Conservation (phyloP, 2,329 filamentous ascomycete species). For the Diaporthe eres region DNA sequence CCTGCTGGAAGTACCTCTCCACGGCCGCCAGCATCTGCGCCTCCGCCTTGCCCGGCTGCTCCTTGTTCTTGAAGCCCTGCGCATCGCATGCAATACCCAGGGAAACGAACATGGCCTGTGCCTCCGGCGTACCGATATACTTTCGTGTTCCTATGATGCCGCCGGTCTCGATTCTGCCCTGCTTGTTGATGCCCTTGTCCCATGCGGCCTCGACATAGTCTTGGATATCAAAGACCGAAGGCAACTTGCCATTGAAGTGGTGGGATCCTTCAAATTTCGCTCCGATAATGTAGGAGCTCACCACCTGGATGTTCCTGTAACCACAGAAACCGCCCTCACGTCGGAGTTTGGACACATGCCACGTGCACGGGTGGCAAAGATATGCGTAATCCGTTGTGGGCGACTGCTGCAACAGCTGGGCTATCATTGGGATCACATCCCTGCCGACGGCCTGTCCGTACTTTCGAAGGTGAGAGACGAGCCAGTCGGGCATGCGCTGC, state of each 20-base stretch:
- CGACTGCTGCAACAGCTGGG: conserved; percentile 76
- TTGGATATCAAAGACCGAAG: conserved; percentile 86
- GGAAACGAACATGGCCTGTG: conserved; percentile 81
- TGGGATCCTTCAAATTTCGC: conserved; percentile 69
- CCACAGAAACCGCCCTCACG: conserved; percentile 93
- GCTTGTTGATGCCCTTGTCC: conserved; percentile 85
- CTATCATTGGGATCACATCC: conserved; percentile 74
- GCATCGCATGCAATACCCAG: conserved; percentile 79
- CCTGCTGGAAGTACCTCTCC: conserved; percentile 80
- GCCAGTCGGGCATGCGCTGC: conserved; percentile 80
- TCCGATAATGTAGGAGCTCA: conserved; percentile 82
- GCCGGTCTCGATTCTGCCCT: conserved; percentile 85
- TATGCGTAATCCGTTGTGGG: conserved; percentile 78
- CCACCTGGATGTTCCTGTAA: conserved; percentile 95
- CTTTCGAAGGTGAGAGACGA: conserved; percentile 72
- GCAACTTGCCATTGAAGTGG: conserved; percentile 73
- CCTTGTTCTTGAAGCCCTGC: conserved; percentile 68
- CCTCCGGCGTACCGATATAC: conserved; percentile 96
- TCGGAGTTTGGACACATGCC: conserved; percentile 86
- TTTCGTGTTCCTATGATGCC: conserved; percentile 91
- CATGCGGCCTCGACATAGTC: conserved; percentile 90
- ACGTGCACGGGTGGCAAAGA: conserved; percentile 81
- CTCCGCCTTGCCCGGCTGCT: conserved; percentile 61
- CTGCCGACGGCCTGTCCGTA: conserved; percentile 69
- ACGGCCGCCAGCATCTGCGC: conserved; percentile 75